Base-by-base conservation (phyloP, 169 alveolate species). In the Eimeria zaria region DNA sequence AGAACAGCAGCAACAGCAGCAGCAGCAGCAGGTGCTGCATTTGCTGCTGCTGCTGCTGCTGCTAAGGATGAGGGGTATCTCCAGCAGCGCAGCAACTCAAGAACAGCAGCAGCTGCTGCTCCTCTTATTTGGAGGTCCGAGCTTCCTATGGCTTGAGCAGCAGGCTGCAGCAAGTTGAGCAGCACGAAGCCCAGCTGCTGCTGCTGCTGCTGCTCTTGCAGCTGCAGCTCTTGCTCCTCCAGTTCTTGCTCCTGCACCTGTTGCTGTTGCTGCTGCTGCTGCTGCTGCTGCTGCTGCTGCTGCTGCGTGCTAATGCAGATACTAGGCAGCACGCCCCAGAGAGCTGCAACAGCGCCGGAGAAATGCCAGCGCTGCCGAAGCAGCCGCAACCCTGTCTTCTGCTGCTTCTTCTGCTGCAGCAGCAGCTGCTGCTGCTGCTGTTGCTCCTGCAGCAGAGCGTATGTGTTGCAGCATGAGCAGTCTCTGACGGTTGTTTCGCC, bases 151-250 rank as follows among this genome's bases (percentile, higher is more conserved):
- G 55, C 84, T 6, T 3, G 33, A 44, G 84, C 51, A 36, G 84
- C 84, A 74, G 84, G 84, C 55, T 74, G 48, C 60, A 74, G 55
- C 51, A 74, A 30, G 30, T 44, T 74, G 84, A 74, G 55, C 55
- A 74, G 58, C 51, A 39, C 36, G 36, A 55, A 33, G 36, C 60
- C 55, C 60, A 41, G 16, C 36, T 36, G 55, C 84, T 74, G 84
- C 84, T 36, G 58, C 55, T 74, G n/a, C 16, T 74, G 84, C 84
- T 20, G n/a, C 69, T 60, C 30, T 27, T 60, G 69, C 69, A 12
- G 69, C 69, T 27, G n/a, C n/a, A n/a, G n/a, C n/a, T n/a, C n/a
- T n/a, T n/a, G n/a, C n/a, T n/a, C n/a, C n/a, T n/a, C n/a, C n/a
- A n/a, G n/a, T n/a, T n/a, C n/a, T n/a, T n/a, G 74, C 41, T 62